A percentile compares a stretch with the other conserved stretches of the same genome.
phyloP scores from a whole-genome alignment of 2,329 filamentous ascomycete species.

The Colletotrichum sp. region DNA sequence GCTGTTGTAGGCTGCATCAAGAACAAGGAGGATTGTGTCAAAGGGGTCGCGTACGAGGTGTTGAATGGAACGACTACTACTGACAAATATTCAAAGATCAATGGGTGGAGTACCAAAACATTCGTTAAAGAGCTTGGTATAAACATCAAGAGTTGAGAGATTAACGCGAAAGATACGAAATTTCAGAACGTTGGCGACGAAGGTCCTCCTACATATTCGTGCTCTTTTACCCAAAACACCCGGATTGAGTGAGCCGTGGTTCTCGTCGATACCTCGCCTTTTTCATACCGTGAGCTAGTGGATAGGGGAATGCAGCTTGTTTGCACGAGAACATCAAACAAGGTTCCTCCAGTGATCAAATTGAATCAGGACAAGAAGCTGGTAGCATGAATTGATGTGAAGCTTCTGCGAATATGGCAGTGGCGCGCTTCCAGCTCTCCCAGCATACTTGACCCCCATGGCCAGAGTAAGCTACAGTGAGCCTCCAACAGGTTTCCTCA shows the following conservation, averaged over 20 bases:
- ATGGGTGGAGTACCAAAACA: neutral
- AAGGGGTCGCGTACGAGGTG: slow-evolving; percentile 30
- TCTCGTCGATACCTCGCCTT: neutral
- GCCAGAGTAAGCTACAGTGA: neutral
- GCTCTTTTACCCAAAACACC: too few species aligned
- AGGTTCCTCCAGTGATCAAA: neutral
- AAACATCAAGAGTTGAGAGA: neutral
- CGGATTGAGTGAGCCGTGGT: neutral
- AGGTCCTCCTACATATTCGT: neutral
- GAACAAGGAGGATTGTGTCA: slow-evolving; percentile 26
- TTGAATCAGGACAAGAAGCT: neutral
- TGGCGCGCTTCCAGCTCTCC: neutral
- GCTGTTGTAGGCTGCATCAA: slow-evolving; percentile 43
- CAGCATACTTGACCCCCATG: neutral
- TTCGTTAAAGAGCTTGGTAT: neutral
- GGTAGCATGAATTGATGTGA: neutral
- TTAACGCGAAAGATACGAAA: neutral
- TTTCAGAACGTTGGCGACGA: neutral
- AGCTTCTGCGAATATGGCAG: neutral
- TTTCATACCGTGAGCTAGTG: neutral
- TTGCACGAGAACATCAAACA: neutral
- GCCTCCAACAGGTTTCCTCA: neutral
- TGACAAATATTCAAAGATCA: neutral
- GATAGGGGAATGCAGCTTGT: neutral
- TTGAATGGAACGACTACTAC: slow-evolving; percentile 33